Conservation (phyloP, 805 yeast species). For the Wickerhamomyces queroliae region DNA sequence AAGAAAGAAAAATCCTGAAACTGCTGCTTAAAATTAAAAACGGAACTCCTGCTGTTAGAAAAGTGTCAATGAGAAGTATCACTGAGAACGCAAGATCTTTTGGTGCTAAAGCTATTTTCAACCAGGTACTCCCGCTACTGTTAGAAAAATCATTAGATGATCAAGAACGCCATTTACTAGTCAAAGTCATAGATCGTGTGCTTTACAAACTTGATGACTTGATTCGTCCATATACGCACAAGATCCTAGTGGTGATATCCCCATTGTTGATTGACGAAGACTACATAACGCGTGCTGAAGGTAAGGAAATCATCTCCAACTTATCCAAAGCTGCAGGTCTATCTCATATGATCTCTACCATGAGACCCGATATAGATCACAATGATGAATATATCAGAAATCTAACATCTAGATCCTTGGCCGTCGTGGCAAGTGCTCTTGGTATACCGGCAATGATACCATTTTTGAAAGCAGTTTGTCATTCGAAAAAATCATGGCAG, state of each 20-base stretch:
- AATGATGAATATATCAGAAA: slow-evolving; percentile 77
- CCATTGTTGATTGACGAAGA: slow-evolving; percentile 83
- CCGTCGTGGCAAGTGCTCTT: slow-evolving; percentile 74
- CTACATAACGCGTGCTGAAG: slow-evolving; percentile 65
- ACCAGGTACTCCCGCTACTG: slow-evolving; percentile 68
- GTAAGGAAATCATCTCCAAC: slow-evolving; percentile 70
- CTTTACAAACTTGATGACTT: slow-evolving; percentile 58
- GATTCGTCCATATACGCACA: slow-evolving; percentile 68
- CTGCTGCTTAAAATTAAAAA: slow-evolving; percentile 69
- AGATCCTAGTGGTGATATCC: slow-evolving; percentile 65
- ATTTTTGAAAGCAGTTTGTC: slow-evolving; percentile 73
- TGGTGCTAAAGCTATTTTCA: slow-evolving; percentile 68
- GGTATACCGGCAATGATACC: slow-evolving; percentile 73
- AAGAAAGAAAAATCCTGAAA: slow-evolving; percentile 55
- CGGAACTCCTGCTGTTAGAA: slow-evolving; percentile 66
- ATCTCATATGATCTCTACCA: slow-evolving; percentile 66
- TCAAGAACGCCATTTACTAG: slow-evolving; percentile 76
- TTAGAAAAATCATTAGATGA: slow-evolving; percentile 70
- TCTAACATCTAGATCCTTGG: slow-evolving; percentile 71
- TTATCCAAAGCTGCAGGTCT: slow-evolving; percentile 80
- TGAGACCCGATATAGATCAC: slow-evolving; percentile 80
- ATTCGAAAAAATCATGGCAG: slow-evolving; percentile 70
- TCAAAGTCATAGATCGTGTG: slow-evolving; percentile 69
- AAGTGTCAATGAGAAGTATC: slow-evolving; percentile 59
- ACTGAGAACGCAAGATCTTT: slow-evolving; percentile 56